Evolutionary conservation across 345 rosid species (phyloP).

Genomic region (Hevea brasiliensis): DNA sequence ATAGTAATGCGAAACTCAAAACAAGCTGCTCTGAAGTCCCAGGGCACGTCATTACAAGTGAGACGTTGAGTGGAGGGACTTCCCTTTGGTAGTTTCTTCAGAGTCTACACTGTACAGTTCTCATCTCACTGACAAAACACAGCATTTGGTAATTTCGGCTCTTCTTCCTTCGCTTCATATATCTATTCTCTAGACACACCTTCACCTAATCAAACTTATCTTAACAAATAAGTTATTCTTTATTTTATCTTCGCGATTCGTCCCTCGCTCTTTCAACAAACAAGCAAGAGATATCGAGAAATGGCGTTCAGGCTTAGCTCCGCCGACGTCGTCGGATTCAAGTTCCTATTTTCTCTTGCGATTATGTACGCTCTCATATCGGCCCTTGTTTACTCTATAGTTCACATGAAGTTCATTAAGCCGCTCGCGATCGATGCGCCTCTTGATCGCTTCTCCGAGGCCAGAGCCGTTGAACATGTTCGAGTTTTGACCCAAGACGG

Average conservation of each 20-base stretch:
- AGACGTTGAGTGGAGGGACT: neutral
- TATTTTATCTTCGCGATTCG: neutral
- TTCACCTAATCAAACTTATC: neutral
- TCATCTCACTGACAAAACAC: neutral
- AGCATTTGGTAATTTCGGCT: neutral
- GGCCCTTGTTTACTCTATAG: constrained; percentile 47
- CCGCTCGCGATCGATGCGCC: constrained; percentile 83
- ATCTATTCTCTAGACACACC: neutral
- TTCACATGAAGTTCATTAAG: constrained; percentile 60
- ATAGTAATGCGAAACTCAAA: too few relatives aligned
- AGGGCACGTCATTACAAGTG: too few relatives aligned
- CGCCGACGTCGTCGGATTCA: constrained; percentile 65
- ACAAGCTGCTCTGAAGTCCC: too few relatives aligned
- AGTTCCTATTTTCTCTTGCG: constrained; percentile 50
- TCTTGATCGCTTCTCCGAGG: constrained; percentile 89
- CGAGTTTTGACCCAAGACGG: constrained; percentile 65
- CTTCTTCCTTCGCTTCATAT: too few relatives aligned
- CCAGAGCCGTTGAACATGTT: constrained; percentile 83
- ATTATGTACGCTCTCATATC: constrained; percentile 67
- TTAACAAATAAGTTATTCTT: neutral
- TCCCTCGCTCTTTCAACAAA: neutral
- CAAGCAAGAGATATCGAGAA: neutral
- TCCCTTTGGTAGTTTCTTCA: constrained; percentile 2
- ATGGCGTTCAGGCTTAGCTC: constrained; percentile 58
- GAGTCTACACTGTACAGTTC: neutral